A percentile compares a stretch with the other conserved stretches of the same genome.
phyloP scores from a whole-genome alignment of 169 alveolate species.

The Cryptosporidium tyzzeri region DNA sequence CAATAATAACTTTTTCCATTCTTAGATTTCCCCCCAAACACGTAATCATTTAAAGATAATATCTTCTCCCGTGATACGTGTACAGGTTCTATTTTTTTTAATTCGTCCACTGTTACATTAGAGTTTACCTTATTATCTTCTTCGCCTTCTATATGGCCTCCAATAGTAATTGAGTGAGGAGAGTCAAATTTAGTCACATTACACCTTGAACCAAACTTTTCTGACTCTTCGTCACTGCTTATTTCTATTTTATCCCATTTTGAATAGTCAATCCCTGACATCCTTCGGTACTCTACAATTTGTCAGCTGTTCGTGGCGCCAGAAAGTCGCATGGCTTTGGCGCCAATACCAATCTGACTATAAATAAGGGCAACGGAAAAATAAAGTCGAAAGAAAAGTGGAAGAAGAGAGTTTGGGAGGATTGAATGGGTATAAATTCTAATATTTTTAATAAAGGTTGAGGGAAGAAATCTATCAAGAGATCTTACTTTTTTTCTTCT shows the following conservation, averaged over 20 bases:
- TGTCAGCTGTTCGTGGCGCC: background rate
- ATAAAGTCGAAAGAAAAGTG: background rate
- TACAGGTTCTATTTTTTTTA: background rate
- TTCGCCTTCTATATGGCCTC: background rate
- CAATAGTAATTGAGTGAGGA: constrained; percentile 49
- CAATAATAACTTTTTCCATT: constrained; percentile 19
- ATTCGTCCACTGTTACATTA: background rate
- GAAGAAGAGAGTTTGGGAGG: background rate
- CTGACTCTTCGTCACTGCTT: constrained; percentile 48
- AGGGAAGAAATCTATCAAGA: background rate
- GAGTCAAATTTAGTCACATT: constrained; percentile 60
- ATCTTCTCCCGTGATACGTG: constrained; percentile 28
- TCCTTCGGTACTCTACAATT: background rate
- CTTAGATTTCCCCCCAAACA: constrained; percentile 4
- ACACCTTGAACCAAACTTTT: background rate
- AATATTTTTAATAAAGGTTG: background rate
- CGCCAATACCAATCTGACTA: background rate
- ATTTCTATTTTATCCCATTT: constrained; percentile 60
- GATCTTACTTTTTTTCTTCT: background rate
- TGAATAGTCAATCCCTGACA: constrained; percentile 71
- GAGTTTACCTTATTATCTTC: background rate
- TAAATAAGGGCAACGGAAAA: background rate
- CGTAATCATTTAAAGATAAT: constrained; percentile 7
- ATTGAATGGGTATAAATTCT: background rate
- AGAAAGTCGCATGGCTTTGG: background rate